phyloP scores from a whole-genome alignment of 129 eudicot species.

The Calendula officinalis region DNA sequence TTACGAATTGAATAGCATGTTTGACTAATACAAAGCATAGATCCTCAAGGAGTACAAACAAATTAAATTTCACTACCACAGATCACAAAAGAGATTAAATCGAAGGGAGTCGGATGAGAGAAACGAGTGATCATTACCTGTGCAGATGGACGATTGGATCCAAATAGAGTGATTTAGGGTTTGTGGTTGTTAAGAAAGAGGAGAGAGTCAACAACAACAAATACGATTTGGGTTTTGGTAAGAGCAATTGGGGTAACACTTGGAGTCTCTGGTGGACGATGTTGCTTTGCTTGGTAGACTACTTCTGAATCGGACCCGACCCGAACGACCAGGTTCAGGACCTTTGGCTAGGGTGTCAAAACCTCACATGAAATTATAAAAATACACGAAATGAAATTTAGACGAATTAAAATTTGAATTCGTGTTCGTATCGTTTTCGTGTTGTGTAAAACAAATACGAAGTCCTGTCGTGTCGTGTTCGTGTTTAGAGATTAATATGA shows the following conservation, averaged over 20 bases:
- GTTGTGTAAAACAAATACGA: too few species aligned
- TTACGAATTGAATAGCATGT: constrained; percentile 1
- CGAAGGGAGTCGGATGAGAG: constrained; percentile 2
- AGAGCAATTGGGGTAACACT: constrained; percentile 8
- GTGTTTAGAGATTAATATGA: too few species aligned
- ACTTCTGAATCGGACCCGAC: too few species aligned
- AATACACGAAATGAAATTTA: too few species aligned
- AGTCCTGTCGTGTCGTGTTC: too few species aligned
- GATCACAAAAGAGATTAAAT: neutral
- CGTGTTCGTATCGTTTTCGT: too few species aligned
- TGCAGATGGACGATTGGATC: constrained; percentile 21
- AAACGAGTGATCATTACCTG: constrained; percentile 26
- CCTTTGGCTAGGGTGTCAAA: too few species aligned
- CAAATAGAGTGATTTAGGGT: constrained; percentile 23
- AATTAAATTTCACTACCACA: neutral
- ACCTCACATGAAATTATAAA: too few species aligned
- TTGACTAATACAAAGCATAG: neutral
- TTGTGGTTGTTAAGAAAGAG: constrained; percentile 12
- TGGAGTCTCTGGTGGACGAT: neutral
- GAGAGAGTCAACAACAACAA: constrained; percentile 16
- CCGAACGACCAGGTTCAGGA: too few species aligned
- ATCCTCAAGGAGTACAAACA: constrained; percentile 4
- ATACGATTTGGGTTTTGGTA: constrained; percentile 12
- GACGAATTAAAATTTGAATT: too few species aligned
- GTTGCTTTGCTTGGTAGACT: too few species aligned